Conservation (phyloP, 805 yeast genomes). For the Candida stauntonica region DNA sequence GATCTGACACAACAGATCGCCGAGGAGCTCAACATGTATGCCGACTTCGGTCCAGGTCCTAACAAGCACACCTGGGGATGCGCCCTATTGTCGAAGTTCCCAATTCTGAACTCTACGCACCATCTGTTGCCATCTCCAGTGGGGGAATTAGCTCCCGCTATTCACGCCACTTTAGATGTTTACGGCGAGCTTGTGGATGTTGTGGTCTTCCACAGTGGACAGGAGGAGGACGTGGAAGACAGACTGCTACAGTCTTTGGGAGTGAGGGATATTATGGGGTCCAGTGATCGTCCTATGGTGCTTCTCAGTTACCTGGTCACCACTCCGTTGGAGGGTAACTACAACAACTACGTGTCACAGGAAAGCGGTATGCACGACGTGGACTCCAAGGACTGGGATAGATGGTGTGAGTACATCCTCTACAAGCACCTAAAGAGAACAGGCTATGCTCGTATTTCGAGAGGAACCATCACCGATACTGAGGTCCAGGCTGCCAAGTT, state of each 20-base stretch:
- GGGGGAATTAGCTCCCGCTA: constrained; percentile 97
- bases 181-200: constrained; percentile 86
- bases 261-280: constrained; percentile 75
- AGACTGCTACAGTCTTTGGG: constrained; percentile 80
- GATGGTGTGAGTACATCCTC: constrained; percentile 97
- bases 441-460: constrained; percentile 90
- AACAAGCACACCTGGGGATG: constrained; percentile 98
- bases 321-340: constrained; percentile 82
- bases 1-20: constrained; percentile 90
- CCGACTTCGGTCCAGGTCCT: constrained; percentile 97
- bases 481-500: constrained; percentile 95
- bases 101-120: constrained; percentile 85
- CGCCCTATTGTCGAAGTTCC: constrained; percentile 88
- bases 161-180: constrained; percentile 90
- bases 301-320: constrained; percentile 89
- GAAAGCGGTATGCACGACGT: constrained; percentile 87
- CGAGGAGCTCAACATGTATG: constrained; percentile 90
- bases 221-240: constrained; percentile 95
- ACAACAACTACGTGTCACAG: constrained; percentile 85
- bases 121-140: constrained; percentile 94
- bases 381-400: constrained; percentile 89
- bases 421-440: constrained; percentile 82
- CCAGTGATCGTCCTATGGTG: constrained; percentile 76
- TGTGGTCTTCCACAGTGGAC: constrained; percentile 97
- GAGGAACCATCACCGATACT: constrained; percentile 94